These are phyloP conservation scores for Pyricularia sp. DNA, from an alignment of 2,329 filamentous ascomycete species.

Conservation along the genomic window DNA sequence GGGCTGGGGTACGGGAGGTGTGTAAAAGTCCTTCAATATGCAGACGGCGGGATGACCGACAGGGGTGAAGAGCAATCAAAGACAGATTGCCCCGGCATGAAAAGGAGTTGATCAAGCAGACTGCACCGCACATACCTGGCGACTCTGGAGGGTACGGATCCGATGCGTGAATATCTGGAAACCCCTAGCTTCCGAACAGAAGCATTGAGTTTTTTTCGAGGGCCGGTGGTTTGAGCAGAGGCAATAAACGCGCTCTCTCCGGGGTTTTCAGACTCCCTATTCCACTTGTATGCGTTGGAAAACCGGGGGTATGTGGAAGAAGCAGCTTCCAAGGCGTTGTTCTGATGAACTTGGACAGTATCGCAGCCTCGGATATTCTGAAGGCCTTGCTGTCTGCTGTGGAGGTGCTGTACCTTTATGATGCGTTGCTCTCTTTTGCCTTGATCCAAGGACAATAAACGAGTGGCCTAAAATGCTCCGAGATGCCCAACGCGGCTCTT, in stretches of 20 bases:
- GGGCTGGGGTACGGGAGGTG: constrained; percentile 22
- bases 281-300: neutral
- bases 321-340: neutral
- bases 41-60: neutral
- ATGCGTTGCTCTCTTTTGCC: neutral
- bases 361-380: neutral
- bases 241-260: neutral
- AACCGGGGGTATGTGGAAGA: neutral
- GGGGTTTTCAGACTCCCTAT: neutral
- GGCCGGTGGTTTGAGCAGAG: neutral
- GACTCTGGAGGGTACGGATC: neutral
- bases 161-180: neutral
- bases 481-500: neutral
- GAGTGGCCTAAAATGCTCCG: neutral
- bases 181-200: neutral
- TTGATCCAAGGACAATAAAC: neutral
- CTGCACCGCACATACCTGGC: constrained; percentile 2
- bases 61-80: constrained; percentile 2
- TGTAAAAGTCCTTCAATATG: constrained; percentile 12
- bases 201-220: neutral
- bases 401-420: neutral
- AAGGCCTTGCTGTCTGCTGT: neutral
- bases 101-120: neutral
- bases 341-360: neutral
- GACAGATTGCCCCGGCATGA: constrained; percentile 1